Evolutionary conservation across 2,329 filamentous ascomycete species (phyloP), one percentile per base, ranked within the genome.

Genomic region (Dactylellina haptotyla): DNA sequence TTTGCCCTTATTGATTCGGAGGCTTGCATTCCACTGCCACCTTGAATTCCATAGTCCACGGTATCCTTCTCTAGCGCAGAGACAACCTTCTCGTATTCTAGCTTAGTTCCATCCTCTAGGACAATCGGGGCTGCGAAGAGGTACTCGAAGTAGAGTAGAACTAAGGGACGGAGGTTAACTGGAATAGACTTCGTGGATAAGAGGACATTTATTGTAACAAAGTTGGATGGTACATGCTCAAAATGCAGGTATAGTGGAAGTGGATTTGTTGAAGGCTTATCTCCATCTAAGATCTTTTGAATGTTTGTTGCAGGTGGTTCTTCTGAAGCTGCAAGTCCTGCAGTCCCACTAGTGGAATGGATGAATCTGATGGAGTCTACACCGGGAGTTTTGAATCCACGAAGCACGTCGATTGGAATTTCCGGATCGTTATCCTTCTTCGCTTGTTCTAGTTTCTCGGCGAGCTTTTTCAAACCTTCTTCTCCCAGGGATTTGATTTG

Each of bases 301-400:
- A 92, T 87, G 2, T 85, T 80, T 76, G 92, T 94, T 16, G 50
- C 28, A 1, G 51, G n/a, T 3, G 28, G 34, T 6, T 69, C 62
- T 23, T 59, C 45, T 12, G 51, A 20, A n/a, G 45, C 39, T 12
- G 58, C 54, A 14, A 70, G 48, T 25, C 56, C 65, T 28, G 63
- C 50, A 45, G 51, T 70, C 16, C 69, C 75, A 50, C 34, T 71
- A 9, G 77, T 77, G 12, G 62, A 69, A 20, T 93, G 87, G 77
- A 97, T 96, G 81, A 99, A 98, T 80, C 97, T 92, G 54, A 99
- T 97, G 0, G 93, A 96, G 6, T 96, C 91, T 0, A 92, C 91
- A 30, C 88, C 86, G 0, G 95, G 95, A 9, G 98, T 91, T 43
- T 87, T 84, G 84, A 96, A 97, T 61, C 87, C 84, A 71, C 92